These are phyloP conservation scores for Penicillium tannophilum DNA, from an alignment of 495 filamentous ascomycete species.

Conservation along the genomic window DNA sequence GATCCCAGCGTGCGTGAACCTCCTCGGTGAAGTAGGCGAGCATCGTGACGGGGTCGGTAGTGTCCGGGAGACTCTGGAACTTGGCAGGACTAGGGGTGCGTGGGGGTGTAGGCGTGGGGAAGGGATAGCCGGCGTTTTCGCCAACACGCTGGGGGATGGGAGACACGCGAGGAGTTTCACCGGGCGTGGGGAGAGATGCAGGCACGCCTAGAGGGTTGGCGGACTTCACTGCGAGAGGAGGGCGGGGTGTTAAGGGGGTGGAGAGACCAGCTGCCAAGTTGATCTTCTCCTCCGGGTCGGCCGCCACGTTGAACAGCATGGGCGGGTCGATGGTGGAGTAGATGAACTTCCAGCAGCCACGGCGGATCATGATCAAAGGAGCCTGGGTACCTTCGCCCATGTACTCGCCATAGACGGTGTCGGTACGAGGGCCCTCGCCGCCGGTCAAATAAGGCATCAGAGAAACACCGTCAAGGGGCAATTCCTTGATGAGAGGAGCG, in stretches of 20 bases:
- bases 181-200: slow-evolving; percentile 42
- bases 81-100: slow-evolving; percentile 44
- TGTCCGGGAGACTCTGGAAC: slow-evolving; percentile 34
- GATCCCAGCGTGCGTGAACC: slow-evolving; percentile 69
- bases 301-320: slow-evolving; percentile 73
- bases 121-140: slow-evolving; percentile 36
- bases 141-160: slow-evolving; percentile 33
- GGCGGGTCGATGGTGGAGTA: slow-evolving; percentile 78
- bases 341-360: slow-evolving; percentile 80
- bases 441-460: slow-evolving; percentile 71
- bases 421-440: slow-evolving; percentile 52
- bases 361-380: slow-evolving; percentile 88
- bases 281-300: slow-evolving; percentile 71
- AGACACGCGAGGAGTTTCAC: slow-evolving; percentile 37
- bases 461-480: slow-evolving; percentile 78
- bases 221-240: slow-evolving; percentile 19
- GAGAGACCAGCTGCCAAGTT: slow-evolving; percentile 61
- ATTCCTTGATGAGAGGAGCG: slow-evolving; percentile 56
- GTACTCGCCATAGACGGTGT: slow-evolving; percentile 86
- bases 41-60: slow-evolving; percentile 46
- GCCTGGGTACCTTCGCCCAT: slow-evolving; percentile 85
- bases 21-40: slow-evolving; percentile 66
- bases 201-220: slow-evolving; percentile 16
- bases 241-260: slow-evolving; percentile 18
- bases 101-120: slow-evolving; percentile 40